A percentile compares a stretch with the other conserved stretches of the same genome.
These are phyloP conservation scores for Microthlaspi erraticum DNA, from an alignment of 345 rosid species.

Conservation along the genomic window DNA sequence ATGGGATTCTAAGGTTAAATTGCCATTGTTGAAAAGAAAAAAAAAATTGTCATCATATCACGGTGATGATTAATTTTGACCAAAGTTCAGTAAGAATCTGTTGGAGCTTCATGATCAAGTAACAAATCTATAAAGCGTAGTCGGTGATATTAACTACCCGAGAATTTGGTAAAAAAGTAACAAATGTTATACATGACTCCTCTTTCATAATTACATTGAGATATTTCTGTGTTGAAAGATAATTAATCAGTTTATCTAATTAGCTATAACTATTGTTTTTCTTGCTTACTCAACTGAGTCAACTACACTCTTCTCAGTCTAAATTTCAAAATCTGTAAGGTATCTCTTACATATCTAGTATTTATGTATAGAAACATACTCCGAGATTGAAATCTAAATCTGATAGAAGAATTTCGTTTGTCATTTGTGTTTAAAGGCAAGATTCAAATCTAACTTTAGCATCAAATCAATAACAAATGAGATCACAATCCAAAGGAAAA, in stretches of 20 bases:
- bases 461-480: slow-evolving; percentile 31
- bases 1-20: neutral
- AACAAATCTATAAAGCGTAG: slow-evolving; percentile 45
- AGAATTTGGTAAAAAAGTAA: slow-evolving; percentile 29
- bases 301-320: slow-evolving; percentile 1
- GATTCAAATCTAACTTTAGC: slow-evolving; percentile 38
- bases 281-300: neutral
- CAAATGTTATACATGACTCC: neutral
- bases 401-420: neutral
- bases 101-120: slow-evolving; percentile 41
- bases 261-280: neutral
- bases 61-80: slow-evolving; percentile 40
- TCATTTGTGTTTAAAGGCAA: slow-evolving; percentile 34
- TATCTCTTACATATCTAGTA: neutral
- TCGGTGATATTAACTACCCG: slow-evolving; percentile 23
- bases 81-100: slow-evolving; percentile 19
- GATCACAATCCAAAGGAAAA: slow-evolving; percentile 39
- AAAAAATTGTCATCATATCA: slow-evolving; percentile 16
- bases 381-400: neutral
- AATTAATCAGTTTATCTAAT: neutral
- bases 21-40: neutral
- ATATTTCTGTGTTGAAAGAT: neutral
- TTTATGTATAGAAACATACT: neutral
- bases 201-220: neutral
- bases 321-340: neutral